These are phyloP conservation scores for Rhizopus arrhizus DNA, from an alignment of 371 early-diverging fungal genomes.

Conservation along the genomic window DNA sequence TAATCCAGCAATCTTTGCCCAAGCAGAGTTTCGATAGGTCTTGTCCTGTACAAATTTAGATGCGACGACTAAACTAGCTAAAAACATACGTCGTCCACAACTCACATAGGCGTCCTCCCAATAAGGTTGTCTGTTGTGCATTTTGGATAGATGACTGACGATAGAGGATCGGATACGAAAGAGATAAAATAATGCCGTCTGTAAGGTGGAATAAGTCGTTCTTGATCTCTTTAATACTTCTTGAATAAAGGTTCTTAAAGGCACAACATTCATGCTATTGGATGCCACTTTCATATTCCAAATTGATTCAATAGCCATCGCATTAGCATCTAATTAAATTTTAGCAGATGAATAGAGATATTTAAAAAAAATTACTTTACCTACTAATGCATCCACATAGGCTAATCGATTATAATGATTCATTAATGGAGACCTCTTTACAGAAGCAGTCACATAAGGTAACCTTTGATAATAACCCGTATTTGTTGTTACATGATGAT, in stretches of 20 bases:
- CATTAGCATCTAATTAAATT: constrained; percentile 51
- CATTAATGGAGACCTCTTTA: constrained; percentile 1
- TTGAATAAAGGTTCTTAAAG: constrained; percentile 70
- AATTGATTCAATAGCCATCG: constrained; percentile 62
- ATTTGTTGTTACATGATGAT: constrained; percentile 1
- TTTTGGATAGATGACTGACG: constrained; percentile 19
- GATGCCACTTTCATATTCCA: constrained; percentile 34
- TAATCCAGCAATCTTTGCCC: constrained; percentile 75
- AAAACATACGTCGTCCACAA: constrained; percentile 75
- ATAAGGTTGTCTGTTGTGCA: constrained; percentile 19
- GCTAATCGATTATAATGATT: constrained; percentile 24
- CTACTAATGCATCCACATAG: constrained; percentile 33
- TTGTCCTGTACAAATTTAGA: constrained; percentile 76
- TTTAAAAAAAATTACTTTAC: constrained; percentile 7
- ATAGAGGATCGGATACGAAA: constrained; percentile 55
- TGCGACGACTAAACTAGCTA: constrained; percentile 70
- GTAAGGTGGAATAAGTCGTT: constrained; percentile 79
- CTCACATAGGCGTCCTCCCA: constrained; percentile 55
- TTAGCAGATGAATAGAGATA: not conserved
- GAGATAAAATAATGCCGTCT: constrained; percentile 73
- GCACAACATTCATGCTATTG: constrained; percentile 35
- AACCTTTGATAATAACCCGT: not conserved
- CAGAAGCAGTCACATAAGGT: constrained; percentile 8
- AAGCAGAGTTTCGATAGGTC: constrained; percentile 75
- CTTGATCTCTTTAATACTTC: constrained; percentile 76